Evolutionary conservation across 208 protist genomes (phyloP).

Genomic region (Angomonas ambiguus): DNA sequence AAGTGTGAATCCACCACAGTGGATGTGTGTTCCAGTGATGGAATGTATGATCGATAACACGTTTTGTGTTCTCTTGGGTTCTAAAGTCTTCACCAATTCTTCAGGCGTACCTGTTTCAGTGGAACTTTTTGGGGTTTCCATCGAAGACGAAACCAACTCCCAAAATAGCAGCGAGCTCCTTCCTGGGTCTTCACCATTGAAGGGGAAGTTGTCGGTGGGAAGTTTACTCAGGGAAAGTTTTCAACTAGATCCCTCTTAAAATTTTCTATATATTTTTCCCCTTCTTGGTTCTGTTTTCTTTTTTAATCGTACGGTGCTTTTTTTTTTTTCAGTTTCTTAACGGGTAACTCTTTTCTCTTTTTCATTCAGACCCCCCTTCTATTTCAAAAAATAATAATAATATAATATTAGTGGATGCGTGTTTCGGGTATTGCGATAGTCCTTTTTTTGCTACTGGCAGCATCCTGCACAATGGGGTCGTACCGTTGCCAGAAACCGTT

Average conservation of each 20-base stretch:
- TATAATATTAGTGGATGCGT: background rate
- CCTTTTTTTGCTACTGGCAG: background rate
- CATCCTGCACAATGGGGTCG: background rate
- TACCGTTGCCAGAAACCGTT: background rate
- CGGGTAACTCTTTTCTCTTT: background rate
- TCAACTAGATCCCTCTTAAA: background rate
- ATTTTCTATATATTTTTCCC: background rate
- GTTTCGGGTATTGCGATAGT: background rate
- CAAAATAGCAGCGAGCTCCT: conserved; percentile 14
- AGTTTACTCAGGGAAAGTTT: background rate
- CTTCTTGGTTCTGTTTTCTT: conserved; percentile 12
- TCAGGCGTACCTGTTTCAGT: conserved; percentile 12
- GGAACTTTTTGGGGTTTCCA: conserved; percentile 36
- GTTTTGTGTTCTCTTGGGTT: conserved; percentile 44
- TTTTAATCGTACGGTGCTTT: background rate
- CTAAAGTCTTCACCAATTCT: conserved; percentile 14
- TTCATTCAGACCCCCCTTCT: no score
- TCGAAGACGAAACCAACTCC: conserved; percentile 35
- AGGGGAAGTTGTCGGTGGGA: background rate
- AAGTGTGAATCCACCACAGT: background rate
- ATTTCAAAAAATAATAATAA: no score
- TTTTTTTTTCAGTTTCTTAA: background rate
- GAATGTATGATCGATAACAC: conserved; percentile 60
- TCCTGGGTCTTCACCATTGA: background rate
- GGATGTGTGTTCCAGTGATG: conserved; percentile 39